These are phyloP conservation scores for Fusarium marasasianum DNA, from an alignment of 2,329 filamentous ascomycete genomes.

Conservation along the genomic window DNA sequence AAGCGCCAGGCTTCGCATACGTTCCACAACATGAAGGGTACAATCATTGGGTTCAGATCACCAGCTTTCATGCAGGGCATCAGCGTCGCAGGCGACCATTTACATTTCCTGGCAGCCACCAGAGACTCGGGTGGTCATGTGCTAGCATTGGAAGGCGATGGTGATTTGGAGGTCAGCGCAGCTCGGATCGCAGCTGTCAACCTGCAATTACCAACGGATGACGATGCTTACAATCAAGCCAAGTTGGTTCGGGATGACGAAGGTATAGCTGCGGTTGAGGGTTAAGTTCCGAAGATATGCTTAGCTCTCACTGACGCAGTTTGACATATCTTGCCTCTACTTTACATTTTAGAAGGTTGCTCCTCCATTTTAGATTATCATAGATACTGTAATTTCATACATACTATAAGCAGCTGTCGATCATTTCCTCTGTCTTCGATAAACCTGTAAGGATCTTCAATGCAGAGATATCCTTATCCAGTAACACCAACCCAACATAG, in stretches of 20 bases:
- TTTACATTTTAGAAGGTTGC: not conserved
- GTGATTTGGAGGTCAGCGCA: not conserved
- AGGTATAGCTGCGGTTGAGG: constrained; percentile 24
- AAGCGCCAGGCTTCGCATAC: constrained; percentile 23
- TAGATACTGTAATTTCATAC: not conserved
- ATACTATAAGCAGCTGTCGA: too few relatives aligned
- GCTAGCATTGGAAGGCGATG: constrained; percentile 9
- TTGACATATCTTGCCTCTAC: not conserved
- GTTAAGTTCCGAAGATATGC: not conserved
- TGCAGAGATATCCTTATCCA: not conserved
- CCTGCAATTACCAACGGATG: not conserved
- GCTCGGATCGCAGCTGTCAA: constrained; percentile 6
- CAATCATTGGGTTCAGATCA: constrained; percentile 15
- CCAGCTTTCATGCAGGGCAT: constrained; percentile 26
- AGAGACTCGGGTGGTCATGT: constrained; percentile 21
- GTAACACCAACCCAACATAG: rapidly evolving
- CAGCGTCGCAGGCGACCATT: constrained; percentile 29
- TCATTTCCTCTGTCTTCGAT: not conserved
- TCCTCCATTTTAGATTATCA: not conserved
- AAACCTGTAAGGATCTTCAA: not conserved
- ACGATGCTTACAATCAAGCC: constrained; percentile 13
- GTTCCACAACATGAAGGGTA: not conserved
- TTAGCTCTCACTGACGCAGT: rapidly evolving
- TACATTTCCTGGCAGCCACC: constrained; percentile 10
- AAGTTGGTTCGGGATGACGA: constrained; percentile 7